Conservation (phyloP, 2,329 filamentous ascomycete genomes). For the Thelonectria rubi region DNA sequence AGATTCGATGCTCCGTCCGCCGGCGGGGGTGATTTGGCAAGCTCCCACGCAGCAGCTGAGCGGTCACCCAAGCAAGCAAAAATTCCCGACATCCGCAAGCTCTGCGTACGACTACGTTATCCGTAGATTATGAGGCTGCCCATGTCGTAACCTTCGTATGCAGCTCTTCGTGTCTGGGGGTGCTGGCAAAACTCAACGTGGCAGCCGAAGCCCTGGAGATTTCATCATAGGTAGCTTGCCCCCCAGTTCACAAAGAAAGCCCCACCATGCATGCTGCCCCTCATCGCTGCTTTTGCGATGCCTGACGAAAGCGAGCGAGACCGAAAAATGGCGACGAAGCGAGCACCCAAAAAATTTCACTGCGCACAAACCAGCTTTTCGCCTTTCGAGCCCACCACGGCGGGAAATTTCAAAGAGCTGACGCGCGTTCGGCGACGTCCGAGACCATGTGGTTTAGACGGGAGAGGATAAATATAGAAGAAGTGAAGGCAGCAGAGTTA, state of each 20-base stretch:
- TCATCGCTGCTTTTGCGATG: slow-evolving; percentile 67
- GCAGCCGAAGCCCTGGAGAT: slow-evolving; percentile 29
- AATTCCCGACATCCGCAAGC: too few relatives aligned
- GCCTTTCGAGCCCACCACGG: slow-evolving; percentile 3
- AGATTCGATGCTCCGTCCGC: slow-evolving; percentile 32
- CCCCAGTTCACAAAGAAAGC: slow-evolving; percentile 51
- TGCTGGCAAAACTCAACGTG: slow-evolving; percentile 33
- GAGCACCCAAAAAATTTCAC: slow-evolving; percentile 6
- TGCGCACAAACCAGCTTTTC: slow-evolving; percentile 1
- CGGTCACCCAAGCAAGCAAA: background rate
- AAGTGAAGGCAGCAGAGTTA: slow-evolving; percentile 26
- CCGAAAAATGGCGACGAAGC: slow-evolving; percentile 25
- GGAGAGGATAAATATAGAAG: slow-evolving; percentile 30
- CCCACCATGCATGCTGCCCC: slow-evolving; percentile 66
- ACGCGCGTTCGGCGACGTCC: slow-evolving; percentile 34
- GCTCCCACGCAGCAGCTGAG: slow-evolving; percentile 6
- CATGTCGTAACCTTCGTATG: slow-evolving; percentile 1
- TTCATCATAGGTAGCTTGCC: slow-evolving; percentile 44
- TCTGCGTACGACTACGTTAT: background rate
- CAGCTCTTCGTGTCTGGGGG: slow-evolving; percentile 8
- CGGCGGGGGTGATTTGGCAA: slow-evolving; percentile 11
- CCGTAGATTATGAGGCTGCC: background rate
- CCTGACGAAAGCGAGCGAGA: slow-evolving; percentile 26
- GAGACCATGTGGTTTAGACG: slow-evolving; percentile 1
- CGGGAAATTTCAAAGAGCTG: slow-evolving; percentile 13